Evolutionary conservation across 352 stramenopile genomes (phyloP), one percentile per base, ranked within the genome.

Genomic region (Phytophthora pini): DNA sequence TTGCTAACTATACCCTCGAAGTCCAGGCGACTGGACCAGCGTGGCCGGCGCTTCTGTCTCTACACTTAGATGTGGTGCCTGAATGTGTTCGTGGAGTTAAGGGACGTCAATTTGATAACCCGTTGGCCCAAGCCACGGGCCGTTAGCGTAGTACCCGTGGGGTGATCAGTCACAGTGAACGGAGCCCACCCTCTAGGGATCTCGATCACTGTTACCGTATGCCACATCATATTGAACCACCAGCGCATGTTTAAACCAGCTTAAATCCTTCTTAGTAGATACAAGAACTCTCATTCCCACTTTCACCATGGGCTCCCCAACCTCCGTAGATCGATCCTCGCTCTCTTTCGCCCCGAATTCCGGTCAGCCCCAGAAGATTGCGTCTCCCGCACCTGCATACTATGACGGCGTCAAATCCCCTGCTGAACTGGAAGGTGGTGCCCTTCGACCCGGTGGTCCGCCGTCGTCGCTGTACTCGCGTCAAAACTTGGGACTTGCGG

Each of bases 401-500:
- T 72, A 72, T 38, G 47, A 67, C n/a, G 51, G 22, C 10, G 6
- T 61, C 17, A 72, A 72, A 46, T 72, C 56, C 34, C 64, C 51
- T 4, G 64, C 9, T 5, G 64, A 58, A 10, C 51, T 72, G 4
- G 59, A 73, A 58, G 74, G 52, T 8, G 70, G 65, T 1, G 76
- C 76, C 4, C 61, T 84, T 27, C 69, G 72, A 39, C 61, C 61
- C 0, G 76, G 73, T 4, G 77, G 75, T 2, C 47, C 69, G 0
- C 75, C 77, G 10, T 66, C 73, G n/a, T 75, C 67, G 27, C 41
- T 87, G 38, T 84, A 67, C 5, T 69, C 67, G 17, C 43, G 39
- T 1, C 34, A 64, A 20, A 55, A 82, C 54, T 56, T 87, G 15
- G 78, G 78, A 9, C 39, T 87, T 9, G 52, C 82, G 13, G 61